These are phyloP conservation scores for Pichiaceae sp. DNA, from an alignment of 1,139 yeast genomes.

Conservation along the genomic window DNA sequence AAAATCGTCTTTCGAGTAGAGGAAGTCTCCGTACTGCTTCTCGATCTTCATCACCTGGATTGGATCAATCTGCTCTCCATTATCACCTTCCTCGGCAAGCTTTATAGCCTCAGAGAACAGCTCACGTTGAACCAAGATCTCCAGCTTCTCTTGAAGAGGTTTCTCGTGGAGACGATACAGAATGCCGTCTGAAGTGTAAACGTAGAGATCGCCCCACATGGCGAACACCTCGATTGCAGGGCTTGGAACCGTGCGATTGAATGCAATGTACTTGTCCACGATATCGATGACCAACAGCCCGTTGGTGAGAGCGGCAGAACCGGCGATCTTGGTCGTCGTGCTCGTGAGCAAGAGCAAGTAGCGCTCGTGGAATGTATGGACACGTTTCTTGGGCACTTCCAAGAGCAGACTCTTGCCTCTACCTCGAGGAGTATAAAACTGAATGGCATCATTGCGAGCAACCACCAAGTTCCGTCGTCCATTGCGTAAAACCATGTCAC, in stretches of 20 bases:
- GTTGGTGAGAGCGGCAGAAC: slow-evolving; percentile 26
- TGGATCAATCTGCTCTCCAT: slow-evolving; percentile 25
- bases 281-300: slow-evolving; percentile 62
- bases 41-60: slow-evolving; percentile 44
- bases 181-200: slow-evolving; percentile 70
- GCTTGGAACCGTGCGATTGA: slow-evolving; percentile 58
- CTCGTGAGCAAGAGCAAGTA: slow-evolving; percentile 54
- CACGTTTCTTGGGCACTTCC: slow-evolving; percentile 48
- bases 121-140: slow-evolving; percentile 60
- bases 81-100: slow-evolving; percentile 39
- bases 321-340: slow-evolving; percentile 19
- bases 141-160: slow-evolving; percentile 57
- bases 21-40: slow-evolving; percentile 60
- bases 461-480: slow-evolving; percentile 41
- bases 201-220: slow-evolving; percentile 47
- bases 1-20: slow-evolving; percentile 57
- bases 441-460: slow-evolving; percentile 43
- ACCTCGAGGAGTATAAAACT: slow-evolving; percentile 46
- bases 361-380: slow-evolving; percentile 33
- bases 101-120: slow-evolving; percentile 67
- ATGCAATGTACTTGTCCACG: slow-evolving; percentile 61
- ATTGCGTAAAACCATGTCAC: slow-evolving; percentile 23
- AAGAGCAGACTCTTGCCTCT: slow-evolving; percentile 52
- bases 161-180: slow-evolving; percentile 64
- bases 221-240: slow-evolving; percentile 49